phyloP scores from a whole-genome alignment of 1,139 yeast genomes.

The Geotrichum bryndzae region DNA sequence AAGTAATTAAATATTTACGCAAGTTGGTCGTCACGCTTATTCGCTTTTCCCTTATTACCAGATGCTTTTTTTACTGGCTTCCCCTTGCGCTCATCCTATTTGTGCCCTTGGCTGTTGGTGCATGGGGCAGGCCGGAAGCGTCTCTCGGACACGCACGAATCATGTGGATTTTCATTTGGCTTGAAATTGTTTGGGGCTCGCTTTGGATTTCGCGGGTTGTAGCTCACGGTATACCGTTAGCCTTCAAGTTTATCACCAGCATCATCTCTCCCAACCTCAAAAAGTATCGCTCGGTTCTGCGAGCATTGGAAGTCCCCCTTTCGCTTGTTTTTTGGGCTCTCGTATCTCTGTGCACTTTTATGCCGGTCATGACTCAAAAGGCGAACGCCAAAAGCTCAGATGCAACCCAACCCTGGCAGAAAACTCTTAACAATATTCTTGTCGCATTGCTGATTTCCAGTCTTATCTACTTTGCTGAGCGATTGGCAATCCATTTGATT shows the following conservation, averaged over 20 bases:
- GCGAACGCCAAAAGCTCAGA: slow-evolving; percentile 19
- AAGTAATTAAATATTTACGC: slow-evolving; percentile 26
- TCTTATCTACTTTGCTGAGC: slow-evolving; percentile 36
- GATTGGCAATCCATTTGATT: slow-evolving; percentile 36
- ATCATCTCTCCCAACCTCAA: slow-evolving; percentile 35
- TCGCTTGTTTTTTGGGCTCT: slow-evolving; percentile 35
- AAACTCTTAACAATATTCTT: slow-evolving; percentile 34
- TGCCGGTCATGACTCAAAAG: slow-evolving; percentile 36
- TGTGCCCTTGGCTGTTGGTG: slow-evolving; percentile 39
- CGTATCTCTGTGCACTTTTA: slow-evolving; percentile 36
- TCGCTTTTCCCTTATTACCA: slow-evolving; percentile 31
- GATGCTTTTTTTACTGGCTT: slow-evolving; percentile 36
- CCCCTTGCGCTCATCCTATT: slow-evolving; percentile 38
- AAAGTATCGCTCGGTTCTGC: slow-evolving; percentile 33
- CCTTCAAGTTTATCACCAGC: slow-evolving; percentile 30
- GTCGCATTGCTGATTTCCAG: slow-evolving; percentile 38
- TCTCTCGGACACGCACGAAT: slow-evolving; percentile 34
- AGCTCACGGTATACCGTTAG: slow-evolving; percentile 34
- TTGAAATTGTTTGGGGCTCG: slow-evolving; percentile 41
- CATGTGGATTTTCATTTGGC: slow-evolving; percentile 41
- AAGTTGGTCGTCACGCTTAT: slow-evolving; percentile 27
- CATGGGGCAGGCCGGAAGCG: slow-evolving; percentile 34
- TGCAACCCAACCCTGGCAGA: slow-evolving; percentile 35
- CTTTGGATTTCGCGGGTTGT: slow-evolving; percentile 35
- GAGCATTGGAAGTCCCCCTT: slow-evolving; percentile 36